Conservation (phyloP, 1,284 basidiomycete genomes). For the Fomitopsis palustris region DNA sequence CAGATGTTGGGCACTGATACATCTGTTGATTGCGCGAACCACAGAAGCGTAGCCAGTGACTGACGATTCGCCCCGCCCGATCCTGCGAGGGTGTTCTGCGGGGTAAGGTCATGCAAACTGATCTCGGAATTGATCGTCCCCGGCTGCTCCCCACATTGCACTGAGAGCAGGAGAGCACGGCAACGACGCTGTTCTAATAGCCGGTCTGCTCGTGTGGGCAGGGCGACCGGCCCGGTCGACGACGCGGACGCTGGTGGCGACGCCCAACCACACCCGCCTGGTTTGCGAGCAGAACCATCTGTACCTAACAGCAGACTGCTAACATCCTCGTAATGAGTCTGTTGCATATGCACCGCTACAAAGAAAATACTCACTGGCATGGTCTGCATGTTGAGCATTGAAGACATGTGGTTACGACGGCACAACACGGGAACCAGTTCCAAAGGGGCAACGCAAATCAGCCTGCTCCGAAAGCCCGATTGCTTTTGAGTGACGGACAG, state of each 20-base stretch:
- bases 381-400: background rate
- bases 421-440: background rate
- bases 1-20: too few species aligned
- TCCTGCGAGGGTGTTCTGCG: too few species aligned
- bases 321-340: background rate
- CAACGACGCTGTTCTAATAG: too few species aligned
- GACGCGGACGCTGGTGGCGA: background rate
- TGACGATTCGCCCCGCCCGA: too few species aligned
- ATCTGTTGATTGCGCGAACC: too few species aligned
- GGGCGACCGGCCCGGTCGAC: background rate
- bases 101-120: too few species aligned
- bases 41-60: too few species aligned
- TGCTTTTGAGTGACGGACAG: background rate
- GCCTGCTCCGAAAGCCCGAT: background rate
- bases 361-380: background rate
- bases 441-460: background rate
- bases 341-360: too few species aligned
- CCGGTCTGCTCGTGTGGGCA: background rate
- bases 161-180: too few species aligned
- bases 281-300: background rate
- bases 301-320: background rate
- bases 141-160: too few species aligned
- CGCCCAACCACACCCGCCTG: too few species aligned
- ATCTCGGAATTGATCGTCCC: too few species aligned
- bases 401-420: background rate